phyloP scores from a whole-genome alignment of 2,329 filamentous ascomycete genomes.

The Phialophora expanda region DNA sequence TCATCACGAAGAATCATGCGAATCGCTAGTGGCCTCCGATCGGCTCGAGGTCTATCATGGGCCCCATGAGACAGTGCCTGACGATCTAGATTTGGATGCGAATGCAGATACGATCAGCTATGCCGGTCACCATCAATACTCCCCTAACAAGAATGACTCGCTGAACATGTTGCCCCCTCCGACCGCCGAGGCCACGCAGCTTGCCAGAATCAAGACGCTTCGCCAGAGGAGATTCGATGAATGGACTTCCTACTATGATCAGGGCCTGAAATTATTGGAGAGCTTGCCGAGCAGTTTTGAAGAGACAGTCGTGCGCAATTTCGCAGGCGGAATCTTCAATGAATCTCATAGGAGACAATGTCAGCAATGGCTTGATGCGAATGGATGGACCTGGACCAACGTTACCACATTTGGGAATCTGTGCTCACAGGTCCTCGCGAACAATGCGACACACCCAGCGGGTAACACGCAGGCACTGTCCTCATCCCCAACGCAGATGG shows the following conservation, averaged over 20 bases:
- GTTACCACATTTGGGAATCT: slow-evolving; percentile 23
- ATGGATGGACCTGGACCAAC: slow-evolving; percentile 36
- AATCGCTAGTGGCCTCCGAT: not conserved
- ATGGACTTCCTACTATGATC: slow-evolving; percentile 31
- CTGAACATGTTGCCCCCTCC: slow-evolving; percentile 25
- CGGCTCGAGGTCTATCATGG: not conserved
- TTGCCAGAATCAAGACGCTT: slow-evolving; percentile 29
- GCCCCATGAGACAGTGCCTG: slow-evolving; percentile 21
- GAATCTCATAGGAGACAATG: slow-evolving; percentile 29
- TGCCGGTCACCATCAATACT: slow-evolving; percentile 14
- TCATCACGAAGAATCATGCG: not conserved
- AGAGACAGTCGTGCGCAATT: slow-evolving; percentile 29
- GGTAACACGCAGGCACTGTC: not conserved
- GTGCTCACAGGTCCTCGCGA: slow-evolving; percentile 27
- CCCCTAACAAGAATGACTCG: slow-evolving; percentile 10
- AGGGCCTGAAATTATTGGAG: slow-evolving; percentile 22
- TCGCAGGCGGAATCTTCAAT: slow-evolving; percentile 29
- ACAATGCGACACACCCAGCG: not conserved
- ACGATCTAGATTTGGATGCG: slow-evolving; percentile 34
- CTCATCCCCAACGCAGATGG: slow-evolving; percentile 4
- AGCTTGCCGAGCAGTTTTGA: slow-evolving; percentile 27
- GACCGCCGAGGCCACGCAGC: slow-evolving; percentile 17
- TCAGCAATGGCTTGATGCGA: slow-evolving; percentile 33
- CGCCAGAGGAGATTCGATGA: slow-evolving; percentile 32
- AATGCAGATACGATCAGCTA: slow-evolving; percentile 33